Evolutionary conservation across 352 stramenopile genomes (phyloP).

Genomic region (Globisporangium solare): DNA sequence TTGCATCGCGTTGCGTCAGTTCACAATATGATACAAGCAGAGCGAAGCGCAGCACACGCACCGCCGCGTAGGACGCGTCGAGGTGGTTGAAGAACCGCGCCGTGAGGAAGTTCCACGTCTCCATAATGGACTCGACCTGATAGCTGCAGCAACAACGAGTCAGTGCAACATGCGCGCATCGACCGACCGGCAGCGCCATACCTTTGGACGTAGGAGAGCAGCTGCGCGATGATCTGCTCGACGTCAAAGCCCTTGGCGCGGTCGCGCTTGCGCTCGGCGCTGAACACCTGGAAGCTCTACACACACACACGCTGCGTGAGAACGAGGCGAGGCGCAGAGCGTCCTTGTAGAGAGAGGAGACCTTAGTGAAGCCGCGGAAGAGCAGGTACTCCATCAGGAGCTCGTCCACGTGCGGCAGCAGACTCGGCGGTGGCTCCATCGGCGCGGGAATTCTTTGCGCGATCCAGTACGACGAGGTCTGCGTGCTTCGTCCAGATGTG

Average conservation of each 20-base stretch:
- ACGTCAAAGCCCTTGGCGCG: conserved; percentile 70
- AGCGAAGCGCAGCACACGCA: conserved; percentile 14
- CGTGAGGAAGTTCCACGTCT: conserved; percentile 77
- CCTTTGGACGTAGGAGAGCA: conserved; percentile 59
- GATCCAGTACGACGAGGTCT: too few species aligned
- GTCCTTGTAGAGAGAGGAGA: background rate
- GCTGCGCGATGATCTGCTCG: conserved; percentile 67
- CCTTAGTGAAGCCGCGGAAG: conserved; percentile 82
- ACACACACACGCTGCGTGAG: conserved; percentile 21
- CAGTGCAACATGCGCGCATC: background rate
- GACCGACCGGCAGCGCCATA: conserved; percentile 11
- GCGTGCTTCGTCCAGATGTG: too few species aligned
- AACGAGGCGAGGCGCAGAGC: background rate
- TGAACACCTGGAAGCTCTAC: conserved; percentile 77
- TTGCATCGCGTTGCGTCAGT: background rate
- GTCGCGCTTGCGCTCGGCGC: conserved; percentile 66
- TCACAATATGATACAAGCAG: too few species aligned
- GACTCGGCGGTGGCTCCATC: conserved; percentile 27
- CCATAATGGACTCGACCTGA: conserved; percentile 69
- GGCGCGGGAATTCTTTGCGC: background rate
- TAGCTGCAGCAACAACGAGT: conserved; percentile 28
- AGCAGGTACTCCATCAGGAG: conserved; percentile 85
- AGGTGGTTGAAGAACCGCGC: conserved; percentile 79
- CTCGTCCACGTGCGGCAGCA: conserved; percentile 78
- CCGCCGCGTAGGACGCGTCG: conserved; percentile 60